phyloP scores from a whole-genome alignment of 495 filamentous ascomycete genomes.

The Penicillium dipodomyicola region DNA sequence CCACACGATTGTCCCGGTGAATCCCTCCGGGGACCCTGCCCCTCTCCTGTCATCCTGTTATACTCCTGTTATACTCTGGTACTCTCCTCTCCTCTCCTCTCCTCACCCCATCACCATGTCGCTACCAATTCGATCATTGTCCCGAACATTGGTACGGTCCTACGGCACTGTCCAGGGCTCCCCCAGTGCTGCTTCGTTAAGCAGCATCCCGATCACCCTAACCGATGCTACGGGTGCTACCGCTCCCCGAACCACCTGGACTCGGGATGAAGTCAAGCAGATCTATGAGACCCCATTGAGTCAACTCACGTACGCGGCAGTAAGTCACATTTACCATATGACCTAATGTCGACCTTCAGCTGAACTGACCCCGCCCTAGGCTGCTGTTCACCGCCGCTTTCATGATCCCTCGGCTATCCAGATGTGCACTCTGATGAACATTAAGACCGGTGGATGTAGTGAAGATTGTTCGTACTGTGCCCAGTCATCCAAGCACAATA shows the following conservation, averaged over 20 bases:
- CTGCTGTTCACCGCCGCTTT: constrained; percentile 72
- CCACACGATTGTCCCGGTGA: constrained; percentile 22
- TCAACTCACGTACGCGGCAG: constrained; percentile 70
- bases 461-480: constrained; percentile 90
- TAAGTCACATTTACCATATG: constrained; percentile 38
- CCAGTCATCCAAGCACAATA: constrained; percentile 76
- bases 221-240: constrained; percentile 56
- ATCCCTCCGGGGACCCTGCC: constrained; percentile 14
- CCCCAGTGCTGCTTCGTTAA: constrained; percentile 32
- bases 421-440: constrained; percentile 90
- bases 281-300: constrained; percentile 77
- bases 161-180: constrained; percentile 48
- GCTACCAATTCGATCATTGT: constrained; percentile 29
- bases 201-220: constrained; percentile 39
- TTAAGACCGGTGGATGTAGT: constrained; percentile 87
- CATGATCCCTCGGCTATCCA: constrained; percentile 77
- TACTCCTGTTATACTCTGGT: constrained; percentile 1
- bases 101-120: constrained; percentile 29
- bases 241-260: constrained; percentile 67
- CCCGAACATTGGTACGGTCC: constrained; percentile 31
- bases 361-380: constrained; percentile 42
- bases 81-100: constrained; percentile 9
- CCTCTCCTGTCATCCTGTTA: constrained; percentile 13
- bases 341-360: not conserved
- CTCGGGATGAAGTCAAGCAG: constrained; percentile 68